A percentile compares a stretch with the other conserved stretches of the same genome.
Evolutionary conservation across 768 basidiomycete genomes (phyloP).

Genomic region (Trametes coccinea): DNA sequence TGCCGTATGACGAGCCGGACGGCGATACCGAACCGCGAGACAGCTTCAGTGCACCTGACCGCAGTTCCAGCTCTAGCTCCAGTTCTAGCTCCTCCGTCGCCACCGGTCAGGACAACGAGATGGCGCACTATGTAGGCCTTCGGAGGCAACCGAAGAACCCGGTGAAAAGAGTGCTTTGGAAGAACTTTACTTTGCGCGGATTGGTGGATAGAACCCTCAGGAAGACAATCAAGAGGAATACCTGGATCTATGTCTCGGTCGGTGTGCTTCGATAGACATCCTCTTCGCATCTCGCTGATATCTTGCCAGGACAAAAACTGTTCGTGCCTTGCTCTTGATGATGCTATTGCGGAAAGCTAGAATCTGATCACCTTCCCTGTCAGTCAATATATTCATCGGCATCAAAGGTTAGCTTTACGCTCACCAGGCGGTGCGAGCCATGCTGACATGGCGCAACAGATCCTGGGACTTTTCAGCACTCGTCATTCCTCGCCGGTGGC

Average conservation of each 20-base stretch:
- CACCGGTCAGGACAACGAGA: conserved; percentile 32
- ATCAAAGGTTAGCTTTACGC: conserved; percentile 50
- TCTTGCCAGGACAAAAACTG: conserved; percentile 52
- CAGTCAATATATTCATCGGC: conserved; percentile 66
- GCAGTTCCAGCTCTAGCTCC: conserved; percentile 19
- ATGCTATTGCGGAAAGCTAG: background rate
- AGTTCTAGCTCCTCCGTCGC: conserved; percentile 19
- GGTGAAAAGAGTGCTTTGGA: conserved; percentile 42
- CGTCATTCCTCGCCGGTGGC: conserved; percentile 58
- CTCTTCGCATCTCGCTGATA: background rate
- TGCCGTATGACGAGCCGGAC: conserved; percentile 36
- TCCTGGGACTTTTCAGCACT: conserved; percentile 66
- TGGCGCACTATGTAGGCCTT: conserved; percentile 45
- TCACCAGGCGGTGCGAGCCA: background rate
- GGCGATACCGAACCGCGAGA: conserved; percentile 8
- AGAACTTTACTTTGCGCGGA: conserved; percentile 52
- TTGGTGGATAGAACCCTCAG: conserved; percentile 53
- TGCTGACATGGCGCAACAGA: conserved; percentile 17
- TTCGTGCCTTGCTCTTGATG: conserved; percentile 28
- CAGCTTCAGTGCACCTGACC: conserved; percentile 17
- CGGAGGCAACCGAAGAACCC: conserved; percentile 35
- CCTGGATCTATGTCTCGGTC: conserved; percentile 71
- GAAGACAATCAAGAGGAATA: conserved; percentile 59
- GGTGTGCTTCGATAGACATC: conserved; percentile 18
- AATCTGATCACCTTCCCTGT: background rate